phyloP scores from a whole-genome alignment of 2,329 filamentous ascomycete species.

The Ophiostoma australiae region DNA sequence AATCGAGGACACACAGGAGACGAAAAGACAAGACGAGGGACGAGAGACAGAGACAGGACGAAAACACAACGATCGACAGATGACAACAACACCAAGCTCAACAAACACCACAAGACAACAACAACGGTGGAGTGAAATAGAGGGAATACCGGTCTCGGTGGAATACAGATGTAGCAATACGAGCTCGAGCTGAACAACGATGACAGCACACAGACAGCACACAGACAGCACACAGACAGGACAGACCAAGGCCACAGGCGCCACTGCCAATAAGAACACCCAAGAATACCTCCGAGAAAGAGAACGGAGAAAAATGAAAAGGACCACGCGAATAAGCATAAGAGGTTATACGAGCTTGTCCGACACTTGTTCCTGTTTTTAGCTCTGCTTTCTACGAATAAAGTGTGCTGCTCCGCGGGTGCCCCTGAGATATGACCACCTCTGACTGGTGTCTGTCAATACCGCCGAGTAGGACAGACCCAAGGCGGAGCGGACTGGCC shows the following conservation, averaged over 20 bases:
- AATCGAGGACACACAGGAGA: not conserved
- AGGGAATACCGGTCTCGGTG: not conserved
- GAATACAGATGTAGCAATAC: not conserved
- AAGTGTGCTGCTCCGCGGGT: not conserved
- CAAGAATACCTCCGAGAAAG: too few relatives aligned
- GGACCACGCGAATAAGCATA: slow-evolving; percentile 6
- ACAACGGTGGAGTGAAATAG: slow-evolving; percentile 3
- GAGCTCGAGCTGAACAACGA: not conserved
- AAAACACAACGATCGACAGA: not conserved
- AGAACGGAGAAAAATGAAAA: not conserved
- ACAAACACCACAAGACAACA: not conserved
- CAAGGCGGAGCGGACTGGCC: not conserved
- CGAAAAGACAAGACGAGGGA: not conserved
- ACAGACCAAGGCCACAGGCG: too few relatives aligned
- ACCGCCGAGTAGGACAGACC: not conserved
- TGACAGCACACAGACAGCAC: slow-evolving; percentile 4
- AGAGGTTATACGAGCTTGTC: slow-evolving; percentile 6
- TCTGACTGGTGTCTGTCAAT: not conserved
- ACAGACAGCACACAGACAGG: not conserved
- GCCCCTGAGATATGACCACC: slow-evolving; percentile 2
- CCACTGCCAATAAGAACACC: too few relatives aligned
- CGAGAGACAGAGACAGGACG: not conserved
- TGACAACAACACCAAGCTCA: not conserved
- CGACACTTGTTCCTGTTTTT: not conserved
- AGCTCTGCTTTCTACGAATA: not conserved